phyloP scores from a whole-genome alignment of 1,284 basidiomycete species.

The Ceratobasidium sp. region DNA sequence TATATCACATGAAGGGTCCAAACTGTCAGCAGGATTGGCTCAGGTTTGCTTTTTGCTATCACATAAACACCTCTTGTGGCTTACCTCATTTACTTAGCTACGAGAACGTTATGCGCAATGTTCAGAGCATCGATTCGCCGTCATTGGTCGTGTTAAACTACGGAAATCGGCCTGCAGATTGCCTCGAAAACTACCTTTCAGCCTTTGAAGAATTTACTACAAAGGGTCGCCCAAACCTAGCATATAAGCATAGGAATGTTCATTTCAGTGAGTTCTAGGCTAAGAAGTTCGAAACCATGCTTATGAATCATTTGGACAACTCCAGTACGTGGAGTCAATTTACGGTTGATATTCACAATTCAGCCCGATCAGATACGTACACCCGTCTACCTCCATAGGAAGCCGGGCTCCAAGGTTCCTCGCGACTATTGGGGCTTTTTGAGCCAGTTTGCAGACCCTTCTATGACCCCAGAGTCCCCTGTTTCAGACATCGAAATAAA shows the following conservation, averaged over 20 bases:
- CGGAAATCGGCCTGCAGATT: not conserved
- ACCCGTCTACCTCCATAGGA: constrained; percentile 15
- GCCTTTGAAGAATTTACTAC: not conserved
- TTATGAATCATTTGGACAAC: not conserved
- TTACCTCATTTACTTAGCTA: not conserved
- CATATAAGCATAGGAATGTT: constrained; percentile 4
- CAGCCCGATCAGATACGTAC: not conserved
- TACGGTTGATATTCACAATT: not conserved
- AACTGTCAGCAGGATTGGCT: not conserved
- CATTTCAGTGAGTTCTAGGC: constrained; percentile 1
- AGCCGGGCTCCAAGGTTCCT: not conserved
- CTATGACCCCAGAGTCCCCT: not conserved
- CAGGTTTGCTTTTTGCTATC: not conserved
- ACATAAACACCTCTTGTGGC: no score
- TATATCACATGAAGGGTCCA: not conserved
- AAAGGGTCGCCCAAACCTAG: no score
- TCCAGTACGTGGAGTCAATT: constrained; percentile 5
- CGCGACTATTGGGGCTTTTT: constrained; percentile 13
- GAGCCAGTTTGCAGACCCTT: constrained; percentile 20
- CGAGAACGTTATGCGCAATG: constrained; percentile 18
- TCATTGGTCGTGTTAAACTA: constrained; percentile 1
- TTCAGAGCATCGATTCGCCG: not conserved
- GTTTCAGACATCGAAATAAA: not conserved
- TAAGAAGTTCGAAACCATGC: not conserved
- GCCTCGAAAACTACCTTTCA: not conserved